These are phyloP conservation scores for Phytophthora fragariaefolia DNA, from an alignment of 352 stramenopile genomes.

Conservation along the genomic window DNA sequence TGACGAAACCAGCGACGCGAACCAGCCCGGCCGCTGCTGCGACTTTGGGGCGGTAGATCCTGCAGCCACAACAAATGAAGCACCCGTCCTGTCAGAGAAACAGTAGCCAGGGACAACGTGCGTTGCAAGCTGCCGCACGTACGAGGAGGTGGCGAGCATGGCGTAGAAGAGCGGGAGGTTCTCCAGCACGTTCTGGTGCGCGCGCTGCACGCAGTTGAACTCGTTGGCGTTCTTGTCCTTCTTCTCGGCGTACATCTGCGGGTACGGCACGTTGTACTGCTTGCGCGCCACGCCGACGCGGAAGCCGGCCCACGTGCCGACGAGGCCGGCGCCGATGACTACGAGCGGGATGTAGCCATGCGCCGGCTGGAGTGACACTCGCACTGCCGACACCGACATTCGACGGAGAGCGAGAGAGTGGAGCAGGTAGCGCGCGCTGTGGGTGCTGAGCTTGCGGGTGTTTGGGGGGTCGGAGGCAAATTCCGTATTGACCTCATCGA, in stretches of 20 bases:
- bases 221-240: conserved; percentile 65
- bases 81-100: neutral
- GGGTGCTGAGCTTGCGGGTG: conserved; percentile 2
- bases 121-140: conserved; percentile 18
- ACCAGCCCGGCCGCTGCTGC: conserved; percentile 44
- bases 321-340: conserved; percentile 59
- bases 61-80: conserved; percentile 12
- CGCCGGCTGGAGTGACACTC: conserved; percentile 58
- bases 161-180: conserved; percentile 49
- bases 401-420: conserved; percentile 2
- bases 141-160: conserved; percentile 50
- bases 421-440: conserved; percentile 3
- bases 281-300: conserved; percentile 71
- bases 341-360: conserved; percentile 73
- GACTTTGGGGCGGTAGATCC: conserved; percentile 49
- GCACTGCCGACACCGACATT: conserved; percentile 55
- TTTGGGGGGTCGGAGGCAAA: conserved; percentile 34
- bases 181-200: conserved; percentile 87
- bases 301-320: conserved; percentile 60
- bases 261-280: conserved; percentile 66
- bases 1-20: conserved; percentile 50
- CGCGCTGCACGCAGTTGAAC: conserved; percentile 89
- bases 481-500: conserved; percentile 25
- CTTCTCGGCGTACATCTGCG: conserved; percentile 75
- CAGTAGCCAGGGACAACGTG: neutral